Evolutionary conservation across 805 yeast species (phyloP), one percentile per base, ranked within the genome.

Genomic region (Myxozyma udenii): DNA sequence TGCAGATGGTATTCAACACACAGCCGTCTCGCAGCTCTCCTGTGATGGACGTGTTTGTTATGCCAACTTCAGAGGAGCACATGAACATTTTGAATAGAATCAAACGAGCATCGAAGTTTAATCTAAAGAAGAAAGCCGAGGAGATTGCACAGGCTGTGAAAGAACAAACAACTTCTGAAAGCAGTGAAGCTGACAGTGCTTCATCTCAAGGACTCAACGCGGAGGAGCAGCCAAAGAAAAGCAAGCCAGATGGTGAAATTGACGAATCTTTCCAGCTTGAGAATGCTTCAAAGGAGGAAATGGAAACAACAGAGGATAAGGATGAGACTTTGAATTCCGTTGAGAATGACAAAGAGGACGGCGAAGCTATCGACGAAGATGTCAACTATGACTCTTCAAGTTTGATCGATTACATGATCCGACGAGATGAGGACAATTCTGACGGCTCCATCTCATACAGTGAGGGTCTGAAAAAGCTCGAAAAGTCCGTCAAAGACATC

Each of bases 41-140:
- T 60, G 16, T 48, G 48, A 26, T 66, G 62, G 23, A 58, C 45
- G 46, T 61, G 30, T 42, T 68, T 37, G 67, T 60, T 9, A 60
- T 65, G 44, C 69, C 68, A 2, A 62, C 62, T 62, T 56, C 48
- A 4, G 64, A 60, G 16, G 64, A 50, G 6, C 66, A 62, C 38
- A 60, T 64, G n/a, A 38, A 46, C 55, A 56, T 48, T 53, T 55
- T 53, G 59, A 63, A 44, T 56, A 40, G 46, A 60, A 48, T 33
- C 52, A 39, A 61, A 61, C 61, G 43, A 61, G 38, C 22, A 21
- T 38, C 39, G n/a, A 37, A 30, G 4, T 49, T 49, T 30, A 53
- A 53, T 22, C 57, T 69, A n/a, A 62, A 48, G 28, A 19, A 35
- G 23, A 16, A 40, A 2, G 51, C 47, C 1, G 32, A 44, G 23